Base-by-base conservation (phyloP, 1,284 basidiomycete genomes). In the Volvariella surrecta region DNA sequence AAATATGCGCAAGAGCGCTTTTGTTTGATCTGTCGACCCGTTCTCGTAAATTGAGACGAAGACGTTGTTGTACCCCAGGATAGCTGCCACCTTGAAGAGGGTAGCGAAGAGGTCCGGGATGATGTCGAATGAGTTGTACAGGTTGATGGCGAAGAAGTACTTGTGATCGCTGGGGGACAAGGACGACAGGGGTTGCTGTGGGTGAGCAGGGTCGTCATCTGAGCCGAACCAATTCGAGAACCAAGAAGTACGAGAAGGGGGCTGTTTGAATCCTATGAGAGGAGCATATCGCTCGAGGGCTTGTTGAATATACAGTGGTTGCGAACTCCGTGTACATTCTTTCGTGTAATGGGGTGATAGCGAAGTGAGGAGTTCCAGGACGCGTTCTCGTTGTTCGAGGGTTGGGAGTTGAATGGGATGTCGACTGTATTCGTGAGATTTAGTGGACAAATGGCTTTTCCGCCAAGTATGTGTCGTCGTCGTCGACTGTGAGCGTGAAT, bases 11-110 rank as follows among this genome's bases (percentile, higher is more conserved):
- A 97, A 74, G 13, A 97, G 74, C 0, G 93, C 92, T 63, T 96
- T 96, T 20, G 94, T 97, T 67, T 96, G 94, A 70, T 97, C 93
- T 39, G 80, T 81, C 17, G 91, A 95, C 2, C 93, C 94, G 65
- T 97, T 97, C 69, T 97, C 93, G 72, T 97, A 97, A 53, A 97
- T 95, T 34, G 91, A 94, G 32, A 97, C 89, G 59, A 84, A 96
- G 54, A 95, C 89, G 59, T 97, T 97, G 63, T 95, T 89, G 66
- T 89, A 96, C 1, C 93, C 94, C 22, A 97, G 73, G 48, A 97
- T 79, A 15, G 89, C 74, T 0, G 89, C 82, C 18, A 90, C 80
- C 44, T 90, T 81, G 71, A 97, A 96, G 52, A 97, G 82, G n/a
- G 92, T 93, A 31, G 90, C 81, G 61, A 97, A 96, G 28, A 97